phyloP scores from a whole-genome alignment of 768 basidiomycete genomes.

The Russula sp. region DNA sequence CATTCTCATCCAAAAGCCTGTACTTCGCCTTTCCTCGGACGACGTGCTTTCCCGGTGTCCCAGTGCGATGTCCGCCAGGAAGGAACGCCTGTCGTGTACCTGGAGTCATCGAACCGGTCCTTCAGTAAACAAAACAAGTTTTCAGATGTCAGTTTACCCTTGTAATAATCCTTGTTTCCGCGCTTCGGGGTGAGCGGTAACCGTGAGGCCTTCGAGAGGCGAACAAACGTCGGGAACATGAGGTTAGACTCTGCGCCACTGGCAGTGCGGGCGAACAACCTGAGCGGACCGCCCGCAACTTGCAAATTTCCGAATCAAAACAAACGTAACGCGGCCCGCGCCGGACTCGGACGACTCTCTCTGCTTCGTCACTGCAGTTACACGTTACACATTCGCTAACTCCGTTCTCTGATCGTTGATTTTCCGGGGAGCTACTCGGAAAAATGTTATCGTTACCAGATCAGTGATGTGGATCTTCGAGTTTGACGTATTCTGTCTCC shows the following conservation, averaged over 20 bases:
- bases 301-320: too few relatives aligned
- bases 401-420: too few relatives aligned
- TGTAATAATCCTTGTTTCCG: conserved; percentile 96
- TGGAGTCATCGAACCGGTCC: conserved; percentile 33
- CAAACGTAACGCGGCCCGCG: too few relatives aligned
- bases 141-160: conserved; percentile 52
- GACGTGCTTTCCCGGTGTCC: conserved; percentile 84
- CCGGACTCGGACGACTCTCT: too few relatives aligned
- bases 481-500: neutral
- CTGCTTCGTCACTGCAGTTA: too few relatives aligned
- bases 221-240: conserved; percentile 36
- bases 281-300: neutral
- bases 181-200: conserved; percentile 78
- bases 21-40: conserved; percentile 76
- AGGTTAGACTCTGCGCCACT: neutral
- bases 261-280: neutral
- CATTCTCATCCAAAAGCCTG: conserved; percentile 74
- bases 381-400: too few relatives aligned
- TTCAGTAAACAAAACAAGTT: neutral
- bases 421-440: too few relatives aligned
- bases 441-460: neutral
- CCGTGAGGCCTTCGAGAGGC: conserved; percentile 81
- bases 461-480: neutral
- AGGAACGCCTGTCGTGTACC: conserved; percentile 81
- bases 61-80: conserved; percentile 82